Conservation (phyloP, 1,284 basidiomycete genomes). For the Neotropicomus parvogracilis region DNA sequence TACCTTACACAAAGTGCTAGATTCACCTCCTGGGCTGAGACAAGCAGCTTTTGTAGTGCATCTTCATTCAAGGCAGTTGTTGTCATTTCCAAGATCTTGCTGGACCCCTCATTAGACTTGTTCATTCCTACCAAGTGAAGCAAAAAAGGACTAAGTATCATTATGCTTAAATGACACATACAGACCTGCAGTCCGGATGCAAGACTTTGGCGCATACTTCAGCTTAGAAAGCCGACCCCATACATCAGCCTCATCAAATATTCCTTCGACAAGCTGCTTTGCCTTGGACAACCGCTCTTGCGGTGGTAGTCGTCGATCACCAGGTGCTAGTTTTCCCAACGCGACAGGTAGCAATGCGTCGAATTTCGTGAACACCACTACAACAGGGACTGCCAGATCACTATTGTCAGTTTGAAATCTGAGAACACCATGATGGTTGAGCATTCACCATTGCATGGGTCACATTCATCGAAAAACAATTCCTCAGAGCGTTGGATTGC, state of each 20-base stretch:
- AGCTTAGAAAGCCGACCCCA: neutral
- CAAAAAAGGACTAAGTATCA: too few relatives aligned
- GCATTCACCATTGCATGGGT: too few relatives aligned
- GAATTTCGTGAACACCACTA: neutral
- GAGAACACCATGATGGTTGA: neutral
- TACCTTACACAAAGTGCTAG: conserved; percentile 1
- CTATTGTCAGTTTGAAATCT: neutral
- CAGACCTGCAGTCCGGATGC: neutral
- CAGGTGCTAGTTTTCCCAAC: neutral
- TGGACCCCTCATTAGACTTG: conserved; percentile 1
- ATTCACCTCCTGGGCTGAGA: conserved; percentile 6
- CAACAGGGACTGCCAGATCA: neutral
- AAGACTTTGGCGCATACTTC: neutral
- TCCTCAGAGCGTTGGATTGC: neutral
- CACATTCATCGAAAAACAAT: neutral
- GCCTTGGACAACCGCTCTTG: neutral
- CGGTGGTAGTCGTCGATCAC: neutral
- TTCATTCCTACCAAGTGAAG: conserved; percentile 8
- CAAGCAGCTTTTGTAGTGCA: conserved; percentile 3
- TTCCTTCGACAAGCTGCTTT: neutral
- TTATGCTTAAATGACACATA: too few relatives aligned
- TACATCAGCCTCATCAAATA: too few relatives aligned
- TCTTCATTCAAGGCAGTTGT: neutral
- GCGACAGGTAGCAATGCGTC: neutral
- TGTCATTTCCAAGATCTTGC: conserved; percentile 2